Base-by-base conservation (phyloP, 805 yeast genomes). In the Wickerhamiella qilinensis region DNA sequence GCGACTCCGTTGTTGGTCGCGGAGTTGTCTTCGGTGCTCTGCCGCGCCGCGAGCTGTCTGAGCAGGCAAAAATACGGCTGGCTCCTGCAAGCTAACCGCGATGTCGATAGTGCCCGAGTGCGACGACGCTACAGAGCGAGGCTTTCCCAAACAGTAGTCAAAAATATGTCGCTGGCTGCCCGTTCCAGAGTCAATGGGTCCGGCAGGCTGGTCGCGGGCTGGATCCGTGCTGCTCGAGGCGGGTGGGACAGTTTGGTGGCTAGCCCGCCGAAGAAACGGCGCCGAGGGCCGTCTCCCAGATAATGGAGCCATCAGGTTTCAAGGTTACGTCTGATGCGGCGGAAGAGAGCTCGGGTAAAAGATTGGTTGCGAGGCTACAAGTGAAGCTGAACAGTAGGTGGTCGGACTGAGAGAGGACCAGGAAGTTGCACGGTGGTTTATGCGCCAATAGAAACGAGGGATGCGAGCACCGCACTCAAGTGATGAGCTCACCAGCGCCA, bases 51-150 rank as follows among this genome's bases (percentile, higher is more conserved):
- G 40, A 7, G 34, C 34, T 24, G 28, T 19, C 24, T 24, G 33
- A 12, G 41, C 42, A 2, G 58, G 51, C 39, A 56, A 42, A 36
- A 53, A 56, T 4, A 56, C 39, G 2, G 51, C 51, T 19, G 50
- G 49, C 42, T 56, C 60, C 36, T 56, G 58, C 20, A 54, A 38
- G n/a, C 53, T 40, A 12, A 56, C 46, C 18, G 48, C 56, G 12
- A 56, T 43, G 31, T 56, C 57, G 16, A 57, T 46, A 14, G 41
- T 38, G n/a, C 59, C 58, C 3, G 55, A 48, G 38, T 52, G 59
- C 21, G 59, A 53, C 30, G 50, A 41, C 31, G 42, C 46, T 31
- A 54, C 45, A 18, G 48, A 47, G 30, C 46, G 47, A 3, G 61
- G 61, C 32, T 36, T 44, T 19, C 60, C 60, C 25, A 49, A 22